Conservation (phyloP, 140 eudicot species). For the Erigeron philadelphicus region DNA sequence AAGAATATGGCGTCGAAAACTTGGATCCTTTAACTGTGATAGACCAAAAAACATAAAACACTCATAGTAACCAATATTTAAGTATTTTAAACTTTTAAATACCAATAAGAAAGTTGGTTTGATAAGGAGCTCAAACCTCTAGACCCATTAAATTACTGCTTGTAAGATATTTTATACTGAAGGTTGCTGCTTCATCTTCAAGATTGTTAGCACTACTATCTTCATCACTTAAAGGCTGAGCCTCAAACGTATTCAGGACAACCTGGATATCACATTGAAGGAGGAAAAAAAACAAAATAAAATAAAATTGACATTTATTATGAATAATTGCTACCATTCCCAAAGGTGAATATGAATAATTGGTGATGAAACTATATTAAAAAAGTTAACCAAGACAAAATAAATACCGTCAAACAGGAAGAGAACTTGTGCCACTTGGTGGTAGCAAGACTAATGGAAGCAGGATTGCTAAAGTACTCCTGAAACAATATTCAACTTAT, state of each 20-base stretch:
- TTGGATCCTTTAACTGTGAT: conserved; percentile 85
- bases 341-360: neutral
- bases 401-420: conserved; percentile 68
- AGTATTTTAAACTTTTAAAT: neutral
- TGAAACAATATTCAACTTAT: conserved; percentile 26
- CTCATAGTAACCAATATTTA: conserved; percentile 16
- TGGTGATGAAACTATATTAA: neutral
- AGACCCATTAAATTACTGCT: conserved; percentile 98
- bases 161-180: conserved; percentile 92
- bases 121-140: conserved; percentile 47
- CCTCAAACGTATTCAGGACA: conserved; percentile 79
- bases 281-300: neutral
- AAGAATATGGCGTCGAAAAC: conserved; percentile 92
- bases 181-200: conserved; percentile 89
- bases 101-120: conserved; percentile 5
- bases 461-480: conserved; percentile 85
- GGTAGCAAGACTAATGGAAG: conserved; percentile 56
- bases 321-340: too few relatives aligned
- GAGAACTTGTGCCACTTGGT: conserved; percentile 91
- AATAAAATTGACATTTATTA: neutral
- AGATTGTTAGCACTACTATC: conserved; percentile 77
- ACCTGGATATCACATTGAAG: conserved; percentile 40
- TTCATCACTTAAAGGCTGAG: conserved; percentile 94
- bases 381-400: neutral
- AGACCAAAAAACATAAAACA: conserved; percentile 4